Evolutionary conservation across 2,329 filamentous ascomycete species (phyloP).

Genomic region (Xylaria multiplex): DNA sequence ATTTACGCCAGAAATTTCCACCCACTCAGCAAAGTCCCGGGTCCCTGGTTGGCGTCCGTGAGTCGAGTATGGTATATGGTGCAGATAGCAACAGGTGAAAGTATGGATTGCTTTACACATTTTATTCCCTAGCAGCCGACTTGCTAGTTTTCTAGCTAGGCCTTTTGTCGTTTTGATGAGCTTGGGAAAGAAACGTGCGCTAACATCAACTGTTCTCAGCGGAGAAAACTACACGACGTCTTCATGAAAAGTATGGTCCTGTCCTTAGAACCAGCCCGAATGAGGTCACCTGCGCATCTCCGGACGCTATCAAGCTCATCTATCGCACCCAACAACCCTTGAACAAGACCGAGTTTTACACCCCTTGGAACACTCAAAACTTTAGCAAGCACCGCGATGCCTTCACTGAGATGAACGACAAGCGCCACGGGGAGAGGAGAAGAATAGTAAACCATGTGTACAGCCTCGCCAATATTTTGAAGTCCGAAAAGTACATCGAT

Average conservation of each 20-base stretch:
- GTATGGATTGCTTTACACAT: slow-evolving; percentile 18
- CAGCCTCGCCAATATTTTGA: slow-evolving; percentile 32
- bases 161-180: slow-evolving; percentile 1
- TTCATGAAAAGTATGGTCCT: slow-evolving; percentile 32
- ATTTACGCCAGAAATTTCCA: slow-evolving; percentile 32
- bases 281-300: slow-evolving; percentile 33
- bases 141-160: neutral
- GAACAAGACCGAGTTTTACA: slow-evolving; percentile 35
- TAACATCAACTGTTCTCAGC: slow-evolving; percentile 23
- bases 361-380: slow-evolving; percentile 29
- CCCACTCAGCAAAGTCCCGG: slow-evolving; percentile 34
- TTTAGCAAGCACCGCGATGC: slow-evolving; percentile 33
- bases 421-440: slow-evolving; percentile 33
- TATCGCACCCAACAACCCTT: slow-evolving; percentile 32
- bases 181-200: slow-evolving; percentile 1
- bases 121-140: neutral
- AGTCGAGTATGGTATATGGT: slow-evolving; percentile 34
- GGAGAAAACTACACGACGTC: slow-evolving; percentile 25
- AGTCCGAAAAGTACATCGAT: slow-evolving; percentile 34
- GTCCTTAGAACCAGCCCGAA: slow-evolving; percentile 32
- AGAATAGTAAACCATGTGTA: slow-evolving; percentile 35
- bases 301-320: slow-evolving; percentile 33
- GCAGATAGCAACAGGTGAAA: slow-evolving; percentile 31
- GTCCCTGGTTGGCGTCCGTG: slow-evolving; percentile 34
- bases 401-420: slow-evolving; percentile 34